These are phyloP conservation scores for Ascomycota sp. DNA, from an alignment of 2,329 filamentous ascomycete species.

Conservation along the genomic window DNA sequence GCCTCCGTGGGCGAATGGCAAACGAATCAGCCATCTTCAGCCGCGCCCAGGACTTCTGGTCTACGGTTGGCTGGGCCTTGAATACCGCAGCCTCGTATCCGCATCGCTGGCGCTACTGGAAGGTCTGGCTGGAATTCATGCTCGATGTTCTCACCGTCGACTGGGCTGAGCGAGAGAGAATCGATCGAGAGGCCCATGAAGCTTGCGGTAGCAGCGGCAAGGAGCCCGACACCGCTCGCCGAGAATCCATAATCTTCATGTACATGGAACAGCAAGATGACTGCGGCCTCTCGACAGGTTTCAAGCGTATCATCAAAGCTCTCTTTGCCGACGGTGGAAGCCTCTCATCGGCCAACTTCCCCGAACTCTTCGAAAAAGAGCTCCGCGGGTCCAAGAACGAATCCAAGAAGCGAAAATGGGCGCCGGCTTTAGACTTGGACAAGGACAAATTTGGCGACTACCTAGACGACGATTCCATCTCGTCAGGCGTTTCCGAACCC, in stretches of 20 bases:
- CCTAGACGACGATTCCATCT: constrained; percentile 32
- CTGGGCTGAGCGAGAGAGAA: constrained; percentile 34
- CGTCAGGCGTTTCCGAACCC: constrained; percentile 24
- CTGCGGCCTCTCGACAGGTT: constrained; percentile 22
- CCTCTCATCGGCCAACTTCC: constrained; percentile 32
- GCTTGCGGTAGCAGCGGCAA: constrained; percentile 5
- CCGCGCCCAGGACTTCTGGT: constrained; percentile 76
- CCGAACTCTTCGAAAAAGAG: constrained; percentile 50
- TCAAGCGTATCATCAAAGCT: constrained; percentile 40
- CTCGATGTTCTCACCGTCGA: constrained; percentile 58
- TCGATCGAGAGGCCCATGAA: constrained; percentile 18
- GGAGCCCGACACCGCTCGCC: constrained; percentile 14
- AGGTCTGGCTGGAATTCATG: constrained; percentile 60
- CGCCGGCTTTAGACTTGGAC: constrained; percentile 30
- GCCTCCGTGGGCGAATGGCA: constrained; percentile 38
- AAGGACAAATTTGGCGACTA: constrained; percentile 41
- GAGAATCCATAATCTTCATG: constrained; percentile 36
- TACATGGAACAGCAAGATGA: constrained; percentile 33
- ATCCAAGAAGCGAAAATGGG: constrained; percentile 28
- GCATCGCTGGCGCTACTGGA: constrained; percentile 65
- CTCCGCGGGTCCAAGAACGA: constrained; percentile 17
- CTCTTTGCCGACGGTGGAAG: constrained; percentile 44
- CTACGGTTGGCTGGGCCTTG: constrained; percentile 75
- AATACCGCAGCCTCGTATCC: constrained; percentile 63
- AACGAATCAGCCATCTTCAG: constrained; percentile 48